Evolutionary conservation across 805 yeast genomes (phyloP), one percentile per base, ranked within the genome.

Genomic region (Lipomyces oligophaga): DNA sequence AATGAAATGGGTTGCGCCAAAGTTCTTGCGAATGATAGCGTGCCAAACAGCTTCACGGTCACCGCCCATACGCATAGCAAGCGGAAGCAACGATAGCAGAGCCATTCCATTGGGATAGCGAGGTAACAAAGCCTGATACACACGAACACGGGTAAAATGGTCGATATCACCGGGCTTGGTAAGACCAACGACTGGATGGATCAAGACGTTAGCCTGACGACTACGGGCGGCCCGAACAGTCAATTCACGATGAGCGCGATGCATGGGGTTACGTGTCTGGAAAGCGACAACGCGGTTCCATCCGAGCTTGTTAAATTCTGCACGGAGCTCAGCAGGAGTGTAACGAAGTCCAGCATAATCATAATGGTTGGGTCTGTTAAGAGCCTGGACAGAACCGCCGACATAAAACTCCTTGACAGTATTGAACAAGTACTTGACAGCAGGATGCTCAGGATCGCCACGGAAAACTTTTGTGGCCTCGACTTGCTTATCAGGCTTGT

Each of bases 31-130:
- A 66, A 89, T 89, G 62, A 90, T 83, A 15, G 97, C 96, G 66
- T 89, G 97, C 97, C 97, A 90, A 36, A 89, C 85, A 19, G 97
- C 97, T 71, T 89, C 97, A 67, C 95, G 80, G 67, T 90, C 97
- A 67, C 97, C 97, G 46, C 93, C 97, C 97, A 89, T 89, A 76
- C 97, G 82, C 97, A 89, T 89, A 32, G 97, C 97, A 63, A 89
- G 74, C 10, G 97, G 97, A 60, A 89, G 75, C 55, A 89, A 72
- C 6, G 96, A 82, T 53, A 89, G 73, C 56, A 85, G 80, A 13
- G 97, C 97, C 78, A 89, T 83, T 44, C 96, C 96, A 55, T 81
- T 84, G 42, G 97, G 97, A 69, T 85, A 89, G 63, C 90, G 83
- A 70, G 89, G 85, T 68, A 90, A 78, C 59, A 89, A 80, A 59